A percentile compares a stretch with the other conserved stretches of the same genome.
Evolutionary conservation across 164 flowering plant species (phyloP).

Genomic region (Buxus sempervirens): DNA sequence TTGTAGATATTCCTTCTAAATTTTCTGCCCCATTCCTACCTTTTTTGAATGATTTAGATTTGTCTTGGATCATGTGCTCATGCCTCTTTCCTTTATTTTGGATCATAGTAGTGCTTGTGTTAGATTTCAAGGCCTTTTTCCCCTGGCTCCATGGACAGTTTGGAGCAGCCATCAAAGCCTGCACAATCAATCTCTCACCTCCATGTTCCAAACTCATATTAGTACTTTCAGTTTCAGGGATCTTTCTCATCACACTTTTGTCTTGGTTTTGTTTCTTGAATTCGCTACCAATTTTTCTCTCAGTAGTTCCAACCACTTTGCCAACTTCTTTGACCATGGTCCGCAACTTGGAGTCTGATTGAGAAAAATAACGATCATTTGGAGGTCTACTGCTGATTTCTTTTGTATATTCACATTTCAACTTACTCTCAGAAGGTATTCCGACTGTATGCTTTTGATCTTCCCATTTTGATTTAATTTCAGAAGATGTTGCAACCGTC

Average conservation of each 20-base stretch:
- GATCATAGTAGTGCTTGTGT: background rate
- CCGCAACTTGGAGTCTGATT: background rate
- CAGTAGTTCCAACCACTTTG: background rate
- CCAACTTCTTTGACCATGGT: conserved; percentile 1
- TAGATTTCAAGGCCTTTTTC: conserved; percentile 15
- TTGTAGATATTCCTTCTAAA: conserved; percentile 8
- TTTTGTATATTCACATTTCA: conserved; percentile 2
- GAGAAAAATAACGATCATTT: background rate
- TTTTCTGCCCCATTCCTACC: conserved; percentile 5
- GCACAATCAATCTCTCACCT: conserved; percentile 31
- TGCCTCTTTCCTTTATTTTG: conserved; percentile 27
- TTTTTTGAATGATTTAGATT: conserved; percentile 8
- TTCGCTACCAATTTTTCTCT: conserved; percentile 1
- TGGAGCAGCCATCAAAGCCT: conserved; percentile 46
- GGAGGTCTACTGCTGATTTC: background rate
- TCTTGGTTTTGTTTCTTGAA: background rate
- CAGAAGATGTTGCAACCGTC: background rate
- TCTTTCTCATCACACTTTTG: conserved; percentile 10
- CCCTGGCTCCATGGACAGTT: conserved; percentile 46
- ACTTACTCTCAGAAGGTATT: conserved; percentile 2
- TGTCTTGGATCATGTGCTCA: conserved; percentile 6
- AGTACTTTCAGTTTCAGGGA: conserved; percentile 9
- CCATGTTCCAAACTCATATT: conserved; percentile 6
- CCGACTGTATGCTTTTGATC: background rate
- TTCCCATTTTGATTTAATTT: too few relatives aligned